Percentiles rank a stretch among this genome's conserved stretches.
Evolutionary conservation across 768 basidiomycete genomes (phyloP).

Genomic region (Suillus weaverae): DNA sequence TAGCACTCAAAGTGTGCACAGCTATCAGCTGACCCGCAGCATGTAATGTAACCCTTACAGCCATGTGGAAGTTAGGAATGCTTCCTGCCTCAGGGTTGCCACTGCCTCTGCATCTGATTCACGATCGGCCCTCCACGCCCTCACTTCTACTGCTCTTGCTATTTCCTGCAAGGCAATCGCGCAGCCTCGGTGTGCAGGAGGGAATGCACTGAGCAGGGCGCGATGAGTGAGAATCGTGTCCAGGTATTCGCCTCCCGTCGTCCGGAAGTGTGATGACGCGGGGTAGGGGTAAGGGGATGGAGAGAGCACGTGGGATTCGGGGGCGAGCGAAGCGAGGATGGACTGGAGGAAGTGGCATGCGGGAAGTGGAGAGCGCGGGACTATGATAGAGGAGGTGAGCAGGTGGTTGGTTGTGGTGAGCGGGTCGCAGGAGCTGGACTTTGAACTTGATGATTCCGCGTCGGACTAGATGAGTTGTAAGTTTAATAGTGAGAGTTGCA

Average conservation of each 20-base stretch:
- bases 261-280: conserved; percentile 37
- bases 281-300: conserved; percentile 34
- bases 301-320: conserved; percentile 35
- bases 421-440: conserved; percentile 36
- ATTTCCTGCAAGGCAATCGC: conserved; percentile 64
- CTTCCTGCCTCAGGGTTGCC: conserved; percentile 67
- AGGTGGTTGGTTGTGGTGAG: conserved; percentile 10
- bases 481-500: background rate
- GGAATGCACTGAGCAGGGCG: conserved; percentile 61
- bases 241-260: conserved; percentile 74
- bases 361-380: conserved; percentile 25
- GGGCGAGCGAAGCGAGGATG: conserved; percentile 56
- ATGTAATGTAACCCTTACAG: background rate
- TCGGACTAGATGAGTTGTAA: conserved; percentile 37
- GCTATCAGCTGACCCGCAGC: background rate
- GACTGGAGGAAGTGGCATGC: conserved; percentile 66
- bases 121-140: conserved; percentile 70
- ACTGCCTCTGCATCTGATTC: conserved; percentile 72
- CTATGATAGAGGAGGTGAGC: conserved; percentile 19
- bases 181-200: conserved; percentile 63
- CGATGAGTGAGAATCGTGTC: conserved; percentile 80
- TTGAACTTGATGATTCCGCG: conserved; percentile 48
- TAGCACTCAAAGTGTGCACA: background rate
- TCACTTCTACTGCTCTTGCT: conserved; percentile 59
- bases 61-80: conserved; percentile 47